These are phyloP conservation scores for Termitomyces sp. DNA, from an alignment of 768 basidiomycete species.

Conservation along the genomic window DNA sequence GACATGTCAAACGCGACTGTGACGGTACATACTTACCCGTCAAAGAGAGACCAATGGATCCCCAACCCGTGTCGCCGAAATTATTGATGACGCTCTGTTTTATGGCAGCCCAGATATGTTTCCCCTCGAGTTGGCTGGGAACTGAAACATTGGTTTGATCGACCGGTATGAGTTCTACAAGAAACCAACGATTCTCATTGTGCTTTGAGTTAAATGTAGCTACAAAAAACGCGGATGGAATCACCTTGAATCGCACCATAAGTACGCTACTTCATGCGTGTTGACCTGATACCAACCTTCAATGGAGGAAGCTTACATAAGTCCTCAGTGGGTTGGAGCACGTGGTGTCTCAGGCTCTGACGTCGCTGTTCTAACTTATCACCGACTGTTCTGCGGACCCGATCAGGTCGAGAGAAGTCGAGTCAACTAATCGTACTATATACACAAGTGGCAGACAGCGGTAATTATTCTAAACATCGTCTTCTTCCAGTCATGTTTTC, in stretches of 20 bases:
- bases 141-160: constrained; percentile 21
- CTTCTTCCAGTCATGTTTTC: constrained; percentile 2
- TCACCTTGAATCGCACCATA: constrained; percentile 23
- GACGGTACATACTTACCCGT: constrained; percentile 48
- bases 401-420: too few species aligned
- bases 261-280: constrained; percentile 1
- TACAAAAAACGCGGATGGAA: too few species aligned
- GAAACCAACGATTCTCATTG: constrained; percentile 79
- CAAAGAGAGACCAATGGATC: constrained; percentile 68
- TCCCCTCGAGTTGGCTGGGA: constrained; percentile 45
- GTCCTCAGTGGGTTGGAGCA: not conserved
- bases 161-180: constrained; percentile 75
- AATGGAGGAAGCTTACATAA: too few species aligned
- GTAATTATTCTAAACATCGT: not conserved
- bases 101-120: constrained; percentile 64
- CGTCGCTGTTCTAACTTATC: too few species aligned
- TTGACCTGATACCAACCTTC: not conserved
- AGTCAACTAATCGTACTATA: too few species aligned
- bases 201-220: not conserved
- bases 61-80: constrained; percentile 89
- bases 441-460: too few species aligned
- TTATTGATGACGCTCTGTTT: constrained; percentile 66
- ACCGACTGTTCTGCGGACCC: too few species aligned
- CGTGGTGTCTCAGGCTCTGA: not conserved
- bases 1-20: not conserved